Conservation (phyloP, 2,329 filamentous ascomycete species). For the Venturia asperata region DNA sequence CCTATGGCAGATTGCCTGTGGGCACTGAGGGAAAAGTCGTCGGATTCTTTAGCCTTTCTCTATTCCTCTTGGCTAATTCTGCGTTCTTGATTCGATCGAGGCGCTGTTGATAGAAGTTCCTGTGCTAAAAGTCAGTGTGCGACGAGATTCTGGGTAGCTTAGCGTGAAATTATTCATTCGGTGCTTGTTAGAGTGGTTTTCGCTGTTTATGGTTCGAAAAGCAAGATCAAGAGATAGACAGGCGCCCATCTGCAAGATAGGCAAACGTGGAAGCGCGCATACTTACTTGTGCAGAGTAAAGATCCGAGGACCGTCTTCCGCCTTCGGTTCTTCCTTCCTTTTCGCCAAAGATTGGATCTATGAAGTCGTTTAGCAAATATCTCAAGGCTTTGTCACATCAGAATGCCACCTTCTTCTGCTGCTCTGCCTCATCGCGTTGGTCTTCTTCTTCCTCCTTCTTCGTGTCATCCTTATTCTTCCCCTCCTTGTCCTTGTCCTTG, state of each 20-base stretch:
- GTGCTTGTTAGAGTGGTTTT: neutral
- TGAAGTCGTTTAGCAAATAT: neutral
- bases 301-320: constrained; percentile 65
- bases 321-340: constrained; percentile 32
- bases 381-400: constrained; percentile 17
- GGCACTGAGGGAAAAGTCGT: constrained; percentile 81
- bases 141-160: too few relatives aligned
- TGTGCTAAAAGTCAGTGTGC: constrained; percentile 32
- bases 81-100: constrained; percentile 69
- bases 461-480: constrained; percentile 58
- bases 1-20: constrained; percentile 41
- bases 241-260: neutral
- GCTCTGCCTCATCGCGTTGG: constrained; percentile 58
- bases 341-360: constrained; percentile 45
- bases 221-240: neutral
- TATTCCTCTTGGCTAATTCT: constrained; percentile 73
- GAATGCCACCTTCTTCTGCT: constrained; percentile 48
- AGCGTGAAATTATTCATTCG: too few relatives aligned
- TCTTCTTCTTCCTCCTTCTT: constrained; percentile 58
- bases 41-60: constrained; percentile 71
- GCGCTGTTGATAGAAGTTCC: constrained; percentile 79
- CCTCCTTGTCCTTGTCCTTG: constrained; percentile 36
- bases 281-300: constrained; percentile 75
- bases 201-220: neutral
- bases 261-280: neutral